A percentile compares a stretch with the other conserved stretches of the same genome.
phyloP scores from a whole-genome alignment of 2,329 filamentous ascomycete genomes.

The Pyrenophora graminea region DNA sequence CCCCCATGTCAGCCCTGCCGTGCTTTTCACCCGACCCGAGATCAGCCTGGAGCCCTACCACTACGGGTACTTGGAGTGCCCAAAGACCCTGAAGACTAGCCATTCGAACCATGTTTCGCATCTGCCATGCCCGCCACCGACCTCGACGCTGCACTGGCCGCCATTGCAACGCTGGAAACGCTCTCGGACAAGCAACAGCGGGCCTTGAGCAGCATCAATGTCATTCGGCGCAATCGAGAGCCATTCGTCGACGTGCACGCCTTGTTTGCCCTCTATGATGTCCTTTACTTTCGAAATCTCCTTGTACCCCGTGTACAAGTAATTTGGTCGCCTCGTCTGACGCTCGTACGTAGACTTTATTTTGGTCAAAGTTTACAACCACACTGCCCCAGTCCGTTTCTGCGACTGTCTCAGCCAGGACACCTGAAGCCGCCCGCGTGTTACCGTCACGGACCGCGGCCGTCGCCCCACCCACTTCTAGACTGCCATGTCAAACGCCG shows the following conservation, averaged over 20 bases:
- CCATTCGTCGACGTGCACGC: conserved; percentile 50
- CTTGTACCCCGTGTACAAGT: conserved; percentile 49
- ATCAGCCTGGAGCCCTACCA: neutral
- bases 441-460: conserved; percentile 2
- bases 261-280: conserved; percentile 48
- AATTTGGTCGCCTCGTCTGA: conserved; percentile 50
- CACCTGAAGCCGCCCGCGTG: conserved; percentile 8
- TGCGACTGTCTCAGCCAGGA: conserved; percentile 6
- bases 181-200: conserved; percentile 42
- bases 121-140: conserved; percentile 48
- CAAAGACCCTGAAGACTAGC: neutral
- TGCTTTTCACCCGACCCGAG: conserved; percentile 4
- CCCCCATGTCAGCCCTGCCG: neutral
- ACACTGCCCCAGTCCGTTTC: conserved; percentile 13
- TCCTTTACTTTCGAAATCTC: conserved; percentile 50
- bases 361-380: conserved; percentile 20
- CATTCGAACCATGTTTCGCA: conserved; percentile 13
- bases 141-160: conserved; percentile 47
- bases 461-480: conserved; percentile 18
- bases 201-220: conserved; percentile 41
- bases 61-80: too few relatives aligned
- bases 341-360: conserved; percentile 30
- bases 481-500: conserved; percentile 12
- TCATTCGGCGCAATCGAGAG: conserved; percentile 44
- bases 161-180: conserved; percentile 42